Base-by-base conservation (phyloP, 331 rosid species). In the Arachis monticola region DNA sequence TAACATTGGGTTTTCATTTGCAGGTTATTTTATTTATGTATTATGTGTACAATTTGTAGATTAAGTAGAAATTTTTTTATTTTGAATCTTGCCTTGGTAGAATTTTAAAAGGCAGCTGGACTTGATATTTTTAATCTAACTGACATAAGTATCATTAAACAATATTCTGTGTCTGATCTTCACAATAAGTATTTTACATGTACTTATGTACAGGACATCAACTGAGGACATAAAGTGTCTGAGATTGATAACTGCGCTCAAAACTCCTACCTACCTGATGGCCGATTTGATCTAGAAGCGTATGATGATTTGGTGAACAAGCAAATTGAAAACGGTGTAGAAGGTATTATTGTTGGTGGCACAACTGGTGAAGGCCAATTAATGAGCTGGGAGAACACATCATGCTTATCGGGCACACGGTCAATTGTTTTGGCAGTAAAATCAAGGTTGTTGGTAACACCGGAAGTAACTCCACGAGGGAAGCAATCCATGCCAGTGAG, bases 361-460 rank as follows among this genome's bases (percentile, higher is more conserved):
- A 87, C 96, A 13, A 90, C 93, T 10, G 93, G 93, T 69, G 92
- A 88, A 79, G 96, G 96, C 30, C 96, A 91, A 68, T 80, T 89
- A 72, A 93, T 93, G 98, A 88, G 92, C 69, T 93, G 98, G 98
- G 94, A 6, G 97, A 93, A 68, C 98, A 93, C 67, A 91, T 91
- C 32, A 91, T 84, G 94, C 96, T 93, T 46, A 93, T 93, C 31
- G 93, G 96, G 35, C 97, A 88, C 78, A 89, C 96, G 1, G 92
- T 89, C 64, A 87, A 93, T 74, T 87, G 84, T 79, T 91, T 89
- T 38, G 91, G 98, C 40, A 88, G 90, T 8, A 91, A 91, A 67
- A 77, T 93, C 60, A 89, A 87, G 88, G 88, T 89, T 6, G 81
- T 93, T 3, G 98, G 97, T 40, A 93, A 91, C 75, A 85, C 92